Base-by-base conservation (phyloP, 2,329 filamentous ascomycete species). In the Venturia aucupariae region DNA sequence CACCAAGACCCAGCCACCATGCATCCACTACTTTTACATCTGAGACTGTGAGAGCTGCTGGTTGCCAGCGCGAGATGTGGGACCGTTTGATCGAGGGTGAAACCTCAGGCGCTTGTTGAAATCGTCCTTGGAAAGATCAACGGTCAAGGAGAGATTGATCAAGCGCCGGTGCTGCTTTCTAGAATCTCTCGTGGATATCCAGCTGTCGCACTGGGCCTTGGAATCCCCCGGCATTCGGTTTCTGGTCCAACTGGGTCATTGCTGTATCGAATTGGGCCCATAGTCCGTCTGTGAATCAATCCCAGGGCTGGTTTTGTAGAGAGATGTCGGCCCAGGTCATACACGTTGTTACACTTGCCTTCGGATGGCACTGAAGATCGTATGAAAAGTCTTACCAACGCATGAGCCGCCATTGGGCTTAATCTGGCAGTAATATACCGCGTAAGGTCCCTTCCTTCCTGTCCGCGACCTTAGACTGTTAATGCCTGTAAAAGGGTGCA, bases 361-460 rank as follows among this genome's bases (percentile, higher is more conserved):
- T 60, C 17, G 41, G 32, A 17, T 7, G 19, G 30, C 10, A 22
- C 30, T 19, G 44, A 24, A 17, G 8, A 42, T 22, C 15, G 19
- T 27, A 64, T 24, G 24, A 30, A 64, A 64, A 61, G 8, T 42
- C 57, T 64, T 55, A 81, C 83, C 77, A 86, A 85, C 92, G 51
- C 95, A 79, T 69, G 93, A 89, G 72, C 85, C 88, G 61, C 82
- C 78, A 30, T 78, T 79, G 13, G 92, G 90, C 72, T 93, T 85
- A 68, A 90, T 82, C 74, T 96, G 91, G 24, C 96, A 77, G 76
- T 96, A 96, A 77, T 96, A 96, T 72, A 86, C 88, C 7, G 92
- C 92, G 75, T 94, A 95, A 11, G 89, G 87, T 0, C 90, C 90
- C 75, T 96, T 96, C 64, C 89, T 84, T 24, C 92, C 92, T 0